phyloP scores from a whole-genome alignment of 441 rosid genomes.

The Capsella rubella region DNA sequence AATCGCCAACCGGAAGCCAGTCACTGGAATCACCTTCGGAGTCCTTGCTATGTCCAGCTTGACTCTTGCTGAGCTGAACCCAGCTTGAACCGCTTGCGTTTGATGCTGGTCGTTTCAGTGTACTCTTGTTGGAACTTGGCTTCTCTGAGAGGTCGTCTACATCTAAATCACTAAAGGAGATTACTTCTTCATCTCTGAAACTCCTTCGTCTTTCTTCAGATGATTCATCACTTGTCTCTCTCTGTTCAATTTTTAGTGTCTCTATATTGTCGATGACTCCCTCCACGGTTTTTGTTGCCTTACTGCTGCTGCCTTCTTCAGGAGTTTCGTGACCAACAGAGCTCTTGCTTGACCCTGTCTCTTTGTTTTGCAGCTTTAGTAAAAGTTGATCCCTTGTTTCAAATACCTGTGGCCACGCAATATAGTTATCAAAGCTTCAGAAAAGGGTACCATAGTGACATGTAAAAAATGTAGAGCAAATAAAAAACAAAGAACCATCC shows the following conservation, averaged over 20 bases:
- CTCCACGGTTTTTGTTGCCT: constrained; percentile 36
- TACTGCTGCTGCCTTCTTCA: constrained; percentile 42
- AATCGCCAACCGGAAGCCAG: constrained; percentile 70
- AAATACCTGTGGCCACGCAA: constrained; percentile 52
- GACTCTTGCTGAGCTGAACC: constrained; percentile 58
- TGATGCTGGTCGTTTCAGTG: constrained; percentile 44
- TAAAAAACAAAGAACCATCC: neutral
- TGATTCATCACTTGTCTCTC: constrained; percentile 48
- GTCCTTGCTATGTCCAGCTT: constrained; percentile 51
- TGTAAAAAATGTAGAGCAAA: neutral
- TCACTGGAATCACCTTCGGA: constrained; percentile 68
- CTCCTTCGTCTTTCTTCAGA: constrained; percentile 49
- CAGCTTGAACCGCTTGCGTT: constrained; percentile 61
- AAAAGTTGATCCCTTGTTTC: constrained; percentile 61
- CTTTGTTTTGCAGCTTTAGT: constrained; percentile 53
- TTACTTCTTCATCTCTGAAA: constrained; percentile 52
- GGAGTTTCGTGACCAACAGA: constrained; percentile 36
- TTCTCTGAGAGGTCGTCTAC: constrained; percentile 57
- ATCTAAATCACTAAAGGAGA: constrained; percentile 74
- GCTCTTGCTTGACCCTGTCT: constrained; percentile 29
- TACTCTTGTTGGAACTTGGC: constrained; percentile 37
- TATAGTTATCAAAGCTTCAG: neutral
- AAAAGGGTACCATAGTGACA: neutral
- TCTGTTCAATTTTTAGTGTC: constrained; percentile 46
- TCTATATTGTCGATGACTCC: constrained; percentile 44